Evolutionary conservation across 2,329 filamentous ascomycete genomes (phyloP).

Genomic region (Rhynchosporium graminicola): DNA sequence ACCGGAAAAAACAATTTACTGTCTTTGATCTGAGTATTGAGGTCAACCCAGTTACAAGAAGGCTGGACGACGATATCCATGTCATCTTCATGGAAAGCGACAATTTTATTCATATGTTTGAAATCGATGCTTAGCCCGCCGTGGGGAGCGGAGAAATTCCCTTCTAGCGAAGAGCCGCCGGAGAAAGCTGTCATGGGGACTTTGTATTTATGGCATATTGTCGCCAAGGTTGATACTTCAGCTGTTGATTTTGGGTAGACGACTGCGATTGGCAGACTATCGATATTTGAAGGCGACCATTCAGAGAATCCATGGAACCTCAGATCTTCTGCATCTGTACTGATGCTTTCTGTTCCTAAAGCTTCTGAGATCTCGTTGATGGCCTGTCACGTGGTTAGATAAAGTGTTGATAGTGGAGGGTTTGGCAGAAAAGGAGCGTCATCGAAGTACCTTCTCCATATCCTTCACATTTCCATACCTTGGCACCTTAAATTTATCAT

Average conservation of each 20-base stretch:
- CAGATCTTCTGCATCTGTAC: slow-evolving; percentile 62
- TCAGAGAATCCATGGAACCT: slow-evolving; percentile 62
- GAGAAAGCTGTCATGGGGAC: slow-evolving; percentile 77
- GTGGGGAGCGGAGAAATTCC: slow-evolving; percentile 82
- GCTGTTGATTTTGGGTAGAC: slow-evolving; percentile 62
- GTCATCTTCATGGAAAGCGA: slow-evolving; percentile 79
- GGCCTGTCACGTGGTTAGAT: slow-evolving; percentile 19
- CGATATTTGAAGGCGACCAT: slow-evolving; percentile 62
- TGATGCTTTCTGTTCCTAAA: slow-evolving; percentile 54
- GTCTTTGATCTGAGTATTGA: slow-evolving; percentile 70
- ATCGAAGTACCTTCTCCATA: slow-evolving; percentile 20
- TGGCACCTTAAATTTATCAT: slow-evolving; percentile 48
- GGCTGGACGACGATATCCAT: slow-evolving; percentile 93
- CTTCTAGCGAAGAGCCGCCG: slow-evolving; percentile 82
- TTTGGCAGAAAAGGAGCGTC: neutral
- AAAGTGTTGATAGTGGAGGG: neutral
- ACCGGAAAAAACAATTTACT: slow-evolving; percentile 86
- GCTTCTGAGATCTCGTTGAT: slow-evolving; percentile 24
- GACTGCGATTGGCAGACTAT: slow-evolving; percentile 60
- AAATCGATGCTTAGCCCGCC: slow-evolving; percentile 87
- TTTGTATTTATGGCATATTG: slow-evolving; percentile 73
- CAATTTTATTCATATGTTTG: slow-evolving; percentile 76
- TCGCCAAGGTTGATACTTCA: slow-evolving; percentile 60
- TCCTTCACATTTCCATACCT: slow-evolving; percentile 24
- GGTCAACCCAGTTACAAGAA: slow-evolving; percentile 80